These are phyloP conservation scores for Magnolia sinica DNA, from an alignment of 164 flowering plant genomes.

Conservation along the genomic window DNA sequence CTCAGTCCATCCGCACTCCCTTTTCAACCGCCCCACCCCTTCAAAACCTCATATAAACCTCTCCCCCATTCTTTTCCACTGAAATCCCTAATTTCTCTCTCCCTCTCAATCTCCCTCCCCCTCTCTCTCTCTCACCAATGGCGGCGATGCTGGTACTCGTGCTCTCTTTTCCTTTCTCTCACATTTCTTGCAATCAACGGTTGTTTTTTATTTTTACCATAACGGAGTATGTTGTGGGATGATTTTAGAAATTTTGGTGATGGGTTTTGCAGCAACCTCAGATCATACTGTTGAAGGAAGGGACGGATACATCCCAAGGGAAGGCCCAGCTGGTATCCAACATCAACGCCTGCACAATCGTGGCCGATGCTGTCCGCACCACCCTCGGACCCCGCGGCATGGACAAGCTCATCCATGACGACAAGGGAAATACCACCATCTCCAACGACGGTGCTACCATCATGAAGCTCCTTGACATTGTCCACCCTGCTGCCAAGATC, in stretches of 20 bases:
- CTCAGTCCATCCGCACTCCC: too few species aligned
- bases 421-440: slow-evolving; percentile 88
- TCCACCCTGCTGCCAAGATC: slow-evolving; percentile 97
- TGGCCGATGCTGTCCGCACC: slow-evolving; percentile 80
- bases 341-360: slow-evolving; percentile 86
- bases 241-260: background rate
- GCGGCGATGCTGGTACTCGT: slow-evolving; percentile 50
- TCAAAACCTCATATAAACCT: too few species aligned
- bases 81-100: background rate
- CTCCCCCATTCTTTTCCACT: background rate
- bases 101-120: background rate
- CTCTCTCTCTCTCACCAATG: slow-evolving; percentile 28
- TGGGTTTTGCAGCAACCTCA: slow-evolving; percentile 74
- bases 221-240: background rate
- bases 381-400: slow-evolving; percentile 96
- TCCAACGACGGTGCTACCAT: slow-evolving; percentile 99
- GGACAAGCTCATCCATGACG: slow-evolving; percentile 98
- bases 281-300: slow-evolving; percentile 91
- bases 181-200: background rate
- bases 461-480: slow-evolving; percentile 97
- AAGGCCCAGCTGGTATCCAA: slow-evolving; percentile 91
- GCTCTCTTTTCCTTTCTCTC: background rate
- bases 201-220: background rate
- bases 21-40: too few species aligned
- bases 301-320: slow-evolving; percentile 98